Conservation (phyloP, 2,329 filamentous ascomycete genomes). For the Fusarium pseudograminearum region DNA sequence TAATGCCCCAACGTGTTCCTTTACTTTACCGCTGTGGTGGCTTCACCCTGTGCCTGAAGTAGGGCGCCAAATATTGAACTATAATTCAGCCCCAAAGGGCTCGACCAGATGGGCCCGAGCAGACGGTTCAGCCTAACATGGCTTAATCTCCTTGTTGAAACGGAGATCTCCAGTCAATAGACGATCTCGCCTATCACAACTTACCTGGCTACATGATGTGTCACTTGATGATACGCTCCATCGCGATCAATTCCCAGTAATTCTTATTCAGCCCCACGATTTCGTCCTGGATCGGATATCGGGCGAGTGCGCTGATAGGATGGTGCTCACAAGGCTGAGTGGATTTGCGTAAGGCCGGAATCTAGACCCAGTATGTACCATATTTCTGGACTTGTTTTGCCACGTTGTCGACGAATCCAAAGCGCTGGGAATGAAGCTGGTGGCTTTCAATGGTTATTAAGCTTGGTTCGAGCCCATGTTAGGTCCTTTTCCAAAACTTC, state of each 20-base stretch:
- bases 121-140: not conserved
- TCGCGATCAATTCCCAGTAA: not conserved
- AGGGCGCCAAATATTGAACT: constrained; percentile 20
- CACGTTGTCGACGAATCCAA: constrained; percentile 4
- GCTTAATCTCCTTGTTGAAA: constrained; percentile 17
- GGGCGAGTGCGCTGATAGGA: not conserved
- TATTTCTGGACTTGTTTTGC: not conserved
- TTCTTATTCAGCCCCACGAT: not conserved
- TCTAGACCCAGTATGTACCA: not conserved
- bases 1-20: not conserved
- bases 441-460: constrained; percentile 5
- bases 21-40: not conserved
- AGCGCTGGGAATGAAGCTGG: constrained; percentile 9
- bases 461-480: not conserved
- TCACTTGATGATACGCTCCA: not conserved
- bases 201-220: not conserved
- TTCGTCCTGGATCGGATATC: not conserved
- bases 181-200: not conserved
- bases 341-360: not conserved
- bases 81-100: constrained; percentile 24
- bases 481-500: not conserved
- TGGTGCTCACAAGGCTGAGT: constrained; percentile 5
- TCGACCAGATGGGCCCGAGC: not conserved
- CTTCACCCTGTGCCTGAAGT: constrained; percentile 25
- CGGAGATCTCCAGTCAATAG: constrained; percentile 10